Evolutionary conservation across 2,329 filamentous ascomycete species (phyloP).

Genomic region (Aspergillus bombycis): DNA sequence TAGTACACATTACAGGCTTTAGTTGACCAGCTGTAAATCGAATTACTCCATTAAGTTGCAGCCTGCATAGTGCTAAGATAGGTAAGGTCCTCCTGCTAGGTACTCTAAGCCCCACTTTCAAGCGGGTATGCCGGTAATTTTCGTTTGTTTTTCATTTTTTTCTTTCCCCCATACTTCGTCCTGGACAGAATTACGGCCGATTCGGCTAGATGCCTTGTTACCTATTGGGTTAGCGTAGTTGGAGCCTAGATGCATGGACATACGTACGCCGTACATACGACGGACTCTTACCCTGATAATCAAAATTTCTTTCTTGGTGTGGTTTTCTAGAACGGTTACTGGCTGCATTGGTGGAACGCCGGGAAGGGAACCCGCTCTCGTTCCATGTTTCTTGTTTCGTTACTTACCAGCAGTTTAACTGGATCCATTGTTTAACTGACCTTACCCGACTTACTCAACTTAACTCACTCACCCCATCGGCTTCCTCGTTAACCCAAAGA

Average conservation of each 20-base stretch:
- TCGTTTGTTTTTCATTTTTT: slow-evolving; percentile 2
- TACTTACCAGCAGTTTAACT: slow-evolving; percentile 1
- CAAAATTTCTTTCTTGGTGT: slow-evolving; percentile 17
- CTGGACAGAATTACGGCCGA: neutral
- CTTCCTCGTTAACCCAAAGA: slow-evolving; percentile 11
- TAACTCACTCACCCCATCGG: slow-evolving; percentile 15
- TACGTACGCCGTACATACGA: slow-evolving; percentile 10
- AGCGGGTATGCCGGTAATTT: slow-evolving; percentile 20
- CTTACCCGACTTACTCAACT: slow-evolving; percentile 15
- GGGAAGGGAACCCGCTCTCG: slow-evolving; percentile 15
- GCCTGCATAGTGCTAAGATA: neutral
- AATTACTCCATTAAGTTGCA: slow-evolving; percentile 1
- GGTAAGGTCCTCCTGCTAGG: neutral
- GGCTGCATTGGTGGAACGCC: slow-evolving; percentile 16
- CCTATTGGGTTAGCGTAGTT: neutral
- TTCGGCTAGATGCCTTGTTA: neutral
- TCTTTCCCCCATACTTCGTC: slow-evolving; percentile 8
- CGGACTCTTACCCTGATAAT: slow-evolving; percentile 8
- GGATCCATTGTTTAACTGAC: slow-evolving; percentile 10
- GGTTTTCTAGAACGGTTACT: slow-evolving; percentile 20
- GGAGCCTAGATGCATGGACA: slow-evolving; percentile 6
- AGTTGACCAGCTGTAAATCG: neutral
- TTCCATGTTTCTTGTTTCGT: slow-evolving; percentile 10
- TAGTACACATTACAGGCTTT: neutral
- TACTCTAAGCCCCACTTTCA: slow-evolving; percentile 3